phyloP scores from a whole-genome alignment of 306 rosid genomes.

The Arachis stenosperma region DNA sequence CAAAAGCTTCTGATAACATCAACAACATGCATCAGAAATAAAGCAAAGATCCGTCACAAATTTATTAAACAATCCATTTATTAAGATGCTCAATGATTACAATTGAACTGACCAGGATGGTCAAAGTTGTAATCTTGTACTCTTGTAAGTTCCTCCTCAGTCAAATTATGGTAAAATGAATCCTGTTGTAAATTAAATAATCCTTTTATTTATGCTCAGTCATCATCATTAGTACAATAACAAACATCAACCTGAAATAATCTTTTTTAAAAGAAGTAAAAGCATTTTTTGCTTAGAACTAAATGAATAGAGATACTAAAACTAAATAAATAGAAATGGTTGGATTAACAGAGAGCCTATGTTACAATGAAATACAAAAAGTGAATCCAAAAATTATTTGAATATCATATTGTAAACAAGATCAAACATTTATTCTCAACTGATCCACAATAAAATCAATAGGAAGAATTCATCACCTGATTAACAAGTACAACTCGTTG shows the following conservation, averaged over 20 bases:
- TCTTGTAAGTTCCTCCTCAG: conserved; percentile 68
- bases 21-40: conserved; percentile 37
- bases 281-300: not conserved
- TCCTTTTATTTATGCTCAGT: conserved; percentile 3
- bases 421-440: conserved; percentile 16
- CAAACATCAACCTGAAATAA: conserved; percentile 29
- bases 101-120: conserved; percentile 83
- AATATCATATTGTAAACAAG: conserved; percentile 16
- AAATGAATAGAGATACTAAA: conserved; percentile 15
- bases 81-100: not conserved
- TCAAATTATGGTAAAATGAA: conserved; percentile 92
- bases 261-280: too few species aligned
- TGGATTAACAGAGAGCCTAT: conserved; percentile 25
- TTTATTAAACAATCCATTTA: not conserved
- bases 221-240: conserved; percentile 23
- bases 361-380: conserved; percentile 17
- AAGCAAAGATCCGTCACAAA: conserved; percentile 27
- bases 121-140: conserved; percentile 98
- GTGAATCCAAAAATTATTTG: not conserved
- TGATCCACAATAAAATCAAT: not conserved
- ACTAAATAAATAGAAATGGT: conserved; percentile 9
- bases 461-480: conserved; percentile 62
- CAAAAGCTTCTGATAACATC: conserved; percentile 84
- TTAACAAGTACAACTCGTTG: conserved; percentile 95
- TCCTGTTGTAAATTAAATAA: conserved; percentile 58